phyloP scores from a whole-genome alignment of 2,329 filamentous ascomycete species.

The Aspergillus pseudoterreus region DNA sequence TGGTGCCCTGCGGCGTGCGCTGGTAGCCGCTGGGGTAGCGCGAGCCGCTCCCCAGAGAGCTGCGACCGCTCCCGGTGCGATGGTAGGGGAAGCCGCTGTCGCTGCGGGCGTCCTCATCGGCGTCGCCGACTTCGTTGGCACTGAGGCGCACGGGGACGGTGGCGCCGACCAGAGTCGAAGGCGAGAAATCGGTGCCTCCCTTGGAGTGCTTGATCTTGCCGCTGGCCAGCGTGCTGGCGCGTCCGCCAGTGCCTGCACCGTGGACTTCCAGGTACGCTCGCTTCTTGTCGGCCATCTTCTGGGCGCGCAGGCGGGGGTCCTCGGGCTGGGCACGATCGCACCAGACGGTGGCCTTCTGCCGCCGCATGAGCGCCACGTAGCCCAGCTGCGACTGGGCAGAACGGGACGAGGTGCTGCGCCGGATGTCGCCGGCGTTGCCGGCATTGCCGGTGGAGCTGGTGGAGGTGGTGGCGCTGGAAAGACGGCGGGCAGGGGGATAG shows the following conservation, averaged over 20 bases:
- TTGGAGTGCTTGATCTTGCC: constrained; percentile 89
- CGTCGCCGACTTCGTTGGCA: constrained; percentile 91
- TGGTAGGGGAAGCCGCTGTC: constrained; percentile 44
- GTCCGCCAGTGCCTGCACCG: constrained; percentile 50
- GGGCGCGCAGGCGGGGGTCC: constrained; percentile 76
- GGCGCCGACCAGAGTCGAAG: constrained; percentile 69
- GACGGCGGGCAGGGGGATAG: constrained; percentile 28
- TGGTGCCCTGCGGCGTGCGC: constrained; percentile 37
- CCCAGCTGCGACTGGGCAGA: constrained; percentile 65
- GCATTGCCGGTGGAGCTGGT: constrained; percentile 38
- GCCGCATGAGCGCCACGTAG: constrained; percentile 93
- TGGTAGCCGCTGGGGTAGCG: constrained; percentile 46
- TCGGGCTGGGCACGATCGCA: constrained; percentile 91
- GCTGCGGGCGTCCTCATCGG: constrained; percentile 61
- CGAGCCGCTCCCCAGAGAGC: constrained; percentile 50
- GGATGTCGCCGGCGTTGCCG: constrained; percentile 39
- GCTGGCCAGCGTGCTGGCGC: constrained; percentile 60
- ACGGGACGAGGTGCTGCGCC: constrained; percentile 76
- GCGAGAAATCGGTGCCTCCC: constrained; percentile 72
- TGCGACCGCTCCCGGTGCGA: constrained; percentile 56
- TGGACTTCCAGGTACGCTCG: constrained; percentile 80
- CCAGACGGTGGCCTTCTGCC: constrained; percentile 98
- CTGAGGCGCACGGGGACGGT: constrained; percentile 88
- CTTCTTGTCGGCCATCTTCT: constrained; percentile 82
- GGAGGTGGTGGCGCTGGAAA: constrained; percentile 40